These are phyloP conservation scores for Coniochaeta sp. DNA, from an alignment of 2,329 filamentous ascomycete species.

Conservation along the genomic window DNA sequence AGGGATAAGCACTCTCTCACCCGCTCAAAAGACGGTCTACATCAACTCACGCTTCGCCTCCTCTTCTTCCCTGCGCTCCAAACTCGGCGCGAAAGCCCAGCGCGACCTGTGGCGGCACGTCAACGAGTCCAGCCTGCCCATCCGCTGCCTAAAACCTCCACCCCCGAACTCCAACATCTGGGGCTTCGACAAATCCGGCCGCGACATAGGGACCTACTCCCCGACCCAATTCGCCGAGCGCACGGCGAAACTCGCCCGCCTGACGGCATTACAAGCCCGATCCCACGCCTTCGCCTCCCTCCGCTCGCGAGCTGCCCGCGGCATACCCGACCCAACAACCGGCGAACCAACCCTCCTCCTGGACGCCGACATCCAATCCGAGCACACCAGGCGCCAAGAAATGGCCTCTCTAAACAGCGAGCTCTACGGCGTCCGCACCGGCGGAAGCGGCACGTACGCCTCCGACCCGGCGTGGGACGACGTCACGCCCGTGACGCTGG, in stretches of 20 bases:
- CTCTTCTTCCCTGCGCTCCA: slow-evolving; percentile 25
- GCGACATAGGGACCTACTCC: slow-evolving; percentile 40
- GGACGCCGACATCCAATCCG: slow-evolving; percentile 34
- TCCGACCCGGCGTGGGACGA: slow-evolving; percentile 76
- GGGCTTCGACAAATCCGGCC: slow-evolving; percentile 44
- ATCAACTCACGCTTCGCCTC: slow-evolving; percentile 39
- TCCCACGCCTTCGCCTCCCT: slow-evolving; percentile 36
- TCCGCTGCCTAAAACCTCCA: slow-evolving; percentile 29
- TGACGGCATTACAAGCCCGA: slow-evolving; percentile 35
- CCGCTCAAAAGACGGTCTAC: slow-evolving; percentile 42
- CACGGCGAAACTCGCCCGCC: slow-evolving; percentile 30
- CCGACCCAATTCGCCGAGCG: slow-evolving; percentile 37
- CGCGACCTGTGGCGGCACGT: slow-evolving; percentile 52
- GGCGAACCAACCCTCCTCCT: slow-evolving; percentile 18
- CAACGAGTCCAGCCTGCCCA: slow-evolving; percentile 43
- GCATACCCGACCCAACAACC: slow-evolving; percentile 10
- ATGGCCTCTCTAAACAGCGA: slow-evolving; percentile 46
- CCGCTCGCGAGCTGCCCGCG: slow-evolving; percentile 21
- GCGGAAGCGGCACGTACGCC: slow-evolving; percentile 44
- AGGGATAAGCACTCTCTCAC: slow-evolving; percentile 35
- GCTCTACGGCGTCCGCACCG: slow-evolving; percentile 44
- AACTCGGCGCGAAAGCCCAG: slow-evolving; percentile 37
- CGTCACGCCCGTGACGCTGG: slow-evolving; percentile 72
- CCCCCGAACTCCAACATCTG: slow-evolving; percentile 25
- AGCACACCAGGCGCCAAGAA: slow-evolving; percentile 38